Base-by-base conservation (phyloP, 352 stramenopile species). In the Phytopythium kandeliae region DNA sequence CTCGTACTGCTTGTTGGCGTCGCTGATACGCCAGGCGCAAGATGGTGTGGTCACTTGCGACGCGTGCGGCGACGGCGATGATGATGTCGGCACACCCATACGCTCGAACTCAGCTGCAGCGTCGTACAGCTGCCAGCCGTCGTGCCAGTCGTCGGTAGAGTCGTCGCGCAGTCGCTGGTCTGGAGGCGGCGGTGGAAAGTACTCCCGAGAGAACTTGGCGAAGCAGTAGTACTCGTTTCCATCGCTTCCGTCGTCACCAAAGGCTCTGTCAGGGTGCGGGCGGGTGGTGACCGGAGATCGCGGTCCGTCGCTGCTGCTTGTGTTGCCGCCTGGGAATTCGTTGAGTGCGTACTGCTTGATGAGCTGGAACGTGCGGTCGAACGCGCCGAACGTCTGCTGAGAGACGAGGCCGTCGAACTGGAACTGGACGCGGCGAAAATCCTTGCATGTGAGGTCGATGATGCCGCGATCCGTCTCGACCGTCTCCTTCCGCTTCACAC, bases 381-480 rank as follows among this genome's bases (percentile, higher is more conserved):
- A 92, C 30, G 74, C 62, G 42, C 71, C 84, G 57, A 90, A 93
- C 24, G 78, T 89, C 38, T 92, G 83, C 46, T 86, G 81, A 38
- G 74, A 71, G 1, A 93, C 77, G 16, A 93, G 63, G 3, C 80
- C 78, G 43, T 77, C 67, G 51, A 92, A 90, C 31, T 80, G 55
- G 55, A 93, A 86, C 48, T 90, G 80, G 9, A 90, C 55, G 33
- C 77, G 80, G 4, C 83, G 80, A 40, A 92, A 87, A 62, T 93
- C 83, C 44, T 93, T 93, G 53, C 78, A 85, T 12, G 87, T 61
- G 33, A 93, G 51, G 42, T 90, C 78, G 8, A 93, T 51, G 21
- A 90, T 26, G 11, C 83, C 82, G 31, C 61, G 86, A 48, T 93
- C 80, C 0, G 63, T 85, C 59, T 93, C 83, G 21, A 69, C 74